Base-by-base conservation (phyloP, 2,329 filamentous ascomycete genomes). In the Laburnicola sp. region DNA sequence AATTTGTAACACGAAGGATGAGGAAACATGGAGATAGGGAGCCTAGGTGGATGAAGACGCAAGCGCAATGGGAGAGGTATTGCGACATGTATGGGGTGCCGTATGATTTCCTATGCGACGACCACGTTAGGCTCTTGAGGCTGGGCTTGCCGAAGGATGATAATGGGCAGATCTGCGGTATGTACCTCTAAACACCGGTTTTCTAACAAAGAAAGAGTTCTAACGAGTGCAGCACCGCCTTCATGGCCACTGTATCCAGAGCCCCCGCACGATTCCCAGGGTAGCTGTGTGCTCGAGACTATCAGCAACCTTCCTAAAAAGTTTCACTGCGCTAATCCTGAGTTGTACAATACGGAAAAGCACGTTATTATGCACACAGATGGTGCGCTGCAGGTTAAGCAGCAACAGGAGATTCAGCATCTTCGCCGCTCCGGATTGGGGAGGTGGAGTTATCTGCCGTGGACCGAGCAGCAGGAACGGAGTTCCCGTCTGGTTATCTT, bases 381-480 rank as follows among this genome's bases (percentile, higher is more conserved):
- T 37, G 65, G 66, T 10, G 45, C 45, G 3, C 38, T 68, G 2
- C 37, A 30, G 4, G 45, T 70, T 3, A 47, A 57, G 22, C 10
- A 22, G 4, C 10, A n/a, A n/a, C n/a, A n/a, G n/a, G n/a, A n/a
- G n/a, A n/a, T n/a, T n/a, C n/a, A n/a, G n/a, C n/a, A n/a, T n/a
- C n/a, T n/a, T n/a, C n/a, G n/a, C n/a, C n/a, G n/a, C n/a, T n/a
- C n/a, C n/a, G 57, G 6, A 23, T 7, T 3, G 57, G 58, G 58
- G 30, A 51, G 57, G 22, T 70, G 65, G 66, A 60, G 56, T n/a
- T 59, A 58, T 39, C 2, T 65, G 22, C 65, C 68, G n/a, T 69
- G 66, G 68, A 68, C 63, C 1, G 41, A n/a, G 38, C 59, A 63
- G 46, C 62, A 64, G 56, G 61, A 63, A 22, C 37, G 51, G 45